Evolutionary conservation across 257 asterid species (phyloP).

Genomic region (Petunia secreta): DNA sequence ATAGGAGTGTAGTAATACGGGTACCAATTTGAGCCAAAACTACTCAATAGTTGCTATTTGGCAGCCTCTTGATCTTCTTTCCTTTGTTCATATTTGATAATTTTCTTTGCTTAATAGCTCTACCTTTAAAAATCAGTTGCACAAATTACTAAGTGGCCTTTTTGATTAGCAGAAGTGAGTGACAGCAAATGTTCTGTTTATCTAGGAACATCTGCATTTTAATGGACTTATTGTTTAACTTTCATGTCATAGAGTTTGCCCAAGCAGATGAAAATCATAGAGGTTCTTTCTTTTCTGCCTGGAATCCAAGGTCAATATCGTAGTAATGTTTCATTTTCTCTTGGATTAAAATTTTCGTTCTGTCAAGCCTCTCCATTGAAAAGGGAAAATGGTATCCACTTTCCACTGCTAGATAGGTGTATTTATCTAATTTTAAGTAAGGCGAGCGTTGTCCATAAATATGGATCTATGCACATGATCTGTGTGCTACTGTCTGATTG

Average conservation of each 20-base stretch:
- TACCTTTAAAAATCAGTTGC: neutral
- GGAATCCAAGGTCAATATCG: neutral
- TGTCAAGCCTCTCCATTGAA: neutral
- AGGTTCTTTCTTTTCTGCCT: neutral
- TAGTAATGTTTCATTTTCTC: neutral
- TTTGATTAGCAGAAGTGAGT: neutral
- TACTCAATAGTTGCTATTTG: conserved; percentile 1
- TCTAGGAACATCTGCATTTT: neutral
- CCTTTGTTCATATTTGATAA: neutral
- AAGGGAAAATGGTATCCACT: neutral
- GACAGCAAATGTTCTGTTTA: neutral
- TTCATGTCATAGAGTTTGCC: neutral
- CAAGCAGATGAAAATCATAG: neutral
- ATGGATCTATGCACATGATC: neutral
- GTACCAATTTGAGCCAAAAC: neutral
- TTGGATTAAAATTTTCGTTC: neutral
- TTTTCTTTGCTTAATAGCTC: neutral
- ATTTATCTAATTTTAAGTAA: no score
- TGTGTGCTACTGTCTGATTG: neutral
- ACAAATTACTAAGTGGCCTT: neutral
- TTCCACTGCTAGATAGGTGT: neutral
- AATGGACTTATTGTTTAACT: neutral
- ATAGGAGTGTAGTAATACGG: neutral
- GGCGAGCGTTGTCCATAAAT: neutral
- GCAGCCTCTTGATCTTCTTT: neutral